phyloP scores from a whole-genome alignment of 179 eudicot genomes.

The Amaranthus tricolor region DNA sequence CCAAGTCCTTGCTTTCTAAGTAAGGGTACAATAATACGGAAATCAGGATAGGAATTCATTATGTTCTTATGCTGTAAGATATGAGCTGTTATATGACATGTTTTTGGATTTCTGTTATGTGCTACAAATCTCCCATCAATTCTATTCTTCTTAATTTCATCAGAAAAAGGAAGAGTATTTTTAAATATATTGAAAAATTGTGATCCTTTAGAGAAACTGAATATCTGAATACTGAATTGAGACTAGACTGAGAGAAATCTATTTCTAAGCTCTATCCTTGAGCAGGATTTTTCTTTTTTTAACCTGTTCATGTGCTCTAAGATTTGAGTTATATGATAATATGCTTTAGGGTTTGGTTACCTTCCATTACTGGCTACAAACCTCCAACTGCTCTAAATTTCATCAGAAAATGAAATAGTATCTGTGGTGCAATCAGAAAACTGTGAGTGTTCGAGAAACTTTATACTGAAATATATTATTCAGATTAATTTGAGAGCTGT shows the following conservation, averaged over 20 bases:
- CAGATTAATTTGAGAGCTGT: background rate
- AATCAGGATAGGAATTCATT: background rate
- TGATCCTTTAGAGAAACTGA: no score
- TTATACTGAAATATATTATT: no score
- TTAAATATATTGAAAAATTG: no score
- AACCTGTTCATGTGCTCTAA: constrained; percentile 1
- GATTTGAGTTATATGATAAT: background rate
- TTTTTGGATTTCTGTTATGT: background rate
- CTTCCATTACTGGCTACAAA: background rate
- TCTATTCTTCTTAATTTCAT: no score
- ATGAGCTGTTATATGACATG: background rate
- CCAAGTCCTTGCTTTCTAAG: background rate
- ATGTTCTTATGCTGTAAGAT: constrained; percentile 3
- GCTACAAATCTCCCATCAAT: no score
- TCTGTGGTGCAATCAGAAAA: background rate
- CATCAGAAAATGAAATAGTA: background rate
- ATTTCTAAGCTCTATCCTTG: no score
- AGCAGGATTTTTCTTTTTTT: no score
- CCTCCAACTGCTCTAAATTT: background rate
- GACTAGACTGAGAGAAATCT: no score
- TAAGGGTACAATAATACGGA: background rate
- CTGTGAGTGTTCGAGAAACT: background rate
- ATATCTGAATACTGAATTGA: no score
- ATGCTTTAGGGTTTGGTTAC: background rate
- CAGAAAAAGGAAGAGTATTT: no score